phyloP scores from a whole-genome alignment of 257 asterid genomes.

The Hygrophila difformis region DNA sequence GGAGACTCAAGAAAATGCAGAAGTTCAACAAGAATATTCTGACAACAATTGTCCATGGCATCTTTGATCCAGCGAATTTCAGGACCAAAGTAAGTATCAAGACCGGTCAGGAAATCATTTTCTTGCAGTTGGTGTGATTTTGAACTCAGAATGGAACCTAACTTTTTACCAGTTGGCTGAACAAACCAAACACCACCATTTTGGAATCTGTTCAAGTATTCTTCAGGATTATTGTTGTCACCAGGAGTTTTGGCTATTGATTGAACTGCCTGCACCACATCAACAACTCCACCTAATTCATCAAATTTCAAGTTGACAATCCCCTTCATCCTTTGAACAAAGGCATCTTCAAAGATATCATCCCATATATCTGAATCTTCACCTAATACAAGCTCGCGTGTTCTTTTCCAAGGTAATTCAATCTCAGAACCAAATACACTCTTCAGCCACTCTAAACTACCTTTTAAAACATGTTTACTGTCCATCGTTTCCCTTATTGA shows the following conservation, averaged over 20 bases:
- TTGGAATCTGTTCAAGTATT: conserved; percentile 41
- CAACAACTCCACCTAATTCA: conserved; percentile 53
- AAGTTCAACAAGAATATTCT: conserved; percentile 72
- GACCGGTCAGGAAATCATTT: conserved; percentile 67
- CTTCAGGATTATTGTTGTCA: conserved; percentile 47
- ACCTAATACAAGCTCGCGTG: conserved; percentile 88
- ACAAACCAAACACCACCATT: conserved; percentile 86
- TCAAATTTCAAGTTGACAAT: conserved; percentile 63
- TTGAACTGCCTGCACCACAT: conserved; percentile 60
- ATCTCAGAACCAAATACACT: conserved; percentile 96
- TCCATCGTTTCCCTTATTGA: conserved; percentile 90
- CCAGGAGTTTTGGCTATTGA: conserved; percentile 41
- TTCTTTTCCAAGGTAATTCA: conserved; percentile 96
- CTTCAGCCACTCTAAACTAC: conserved; percentile 97
- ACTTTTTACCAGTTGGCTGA: conserved; percentile 56
- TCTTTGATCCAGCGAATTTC: conserved; percentile 90
- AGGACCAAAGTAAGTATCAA: conserved; percentile 71
- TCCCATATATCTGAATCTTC: conserved; percentile 97
- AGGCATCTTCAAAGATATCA: conserved; percentile 91
- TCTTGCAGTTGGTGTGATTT: conserved; percentile 57
- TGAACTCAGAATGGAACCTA: conserved; percentile 32
- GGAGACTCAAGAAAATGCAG: conserved; percentile 87
- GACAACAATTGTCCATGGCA: conserved; percentile 75
- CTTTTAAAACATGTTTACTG: conserved; percentile 80
- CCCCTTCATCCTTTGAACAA: conserved; percentile 85